Conservation (phyloP, 495 filamentous ascomycete species). For the Daldinia caldariorum region DNA sequence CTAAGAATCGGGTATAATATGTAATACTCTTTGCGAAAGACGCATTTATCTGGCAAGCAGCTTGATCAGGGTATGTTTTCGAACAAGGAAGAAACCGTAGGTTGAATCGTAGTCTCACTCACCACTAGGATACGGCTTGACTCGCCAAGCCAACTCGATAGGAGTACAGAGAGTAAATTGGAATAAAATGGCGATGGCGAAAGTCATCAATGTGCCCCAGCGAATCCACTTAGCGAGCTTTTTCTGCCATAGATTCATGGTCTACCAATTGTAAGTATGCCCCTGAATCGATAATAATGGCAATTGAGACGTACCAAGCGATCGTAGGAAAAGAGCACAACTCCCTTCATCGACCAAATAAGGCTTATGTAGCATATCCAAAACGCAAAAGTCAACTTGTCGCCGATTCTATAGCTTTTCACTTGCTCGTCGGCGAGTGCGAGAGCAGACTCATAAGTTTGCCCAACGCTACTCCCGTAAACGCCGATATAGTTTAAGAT, state of each 20-base stretch:
- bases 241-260: slow-evolving; percentile 28
- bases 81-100: background rate
- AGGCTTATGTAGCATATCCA: slow-evolving; percentile 28
- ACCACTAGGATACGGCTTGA: background rate
- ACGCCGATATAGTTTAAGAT: slow-evolving; percentile 22
- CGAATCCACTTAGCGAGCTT: slow-evolving; percentile 7
- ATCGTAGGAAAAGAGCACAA: slow-evolving; percentile 26
- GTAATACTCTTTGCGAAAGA: slow-evolving; percentile 28
- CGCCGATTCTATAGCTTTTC: slow-evolving; percentile 22
- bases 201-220: slow-evolving; percentile 10
- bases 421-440: slow-evolving; percentile 14
- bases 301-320: slow-evolving; percentile 13
- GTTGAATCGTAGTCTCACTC: background rate
- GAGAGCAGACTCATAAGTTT: slow-evolving; percentile 14
- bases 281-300: background rate
- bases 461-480: slow-evolving; percentile 26
- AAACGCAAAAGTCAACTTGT: slow-evolving; percentile 25
- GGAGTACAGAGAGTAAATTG: slow-evolving; percentile 24
- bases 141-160: slow-evolving; percentile 17
- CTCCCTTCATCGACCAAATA: slow-evolving; percentile 28
- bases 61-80: background rate
- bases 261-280: slow-evolving; percentile 17
- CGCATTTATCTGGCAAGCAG: slow-evolving; percentile 18
- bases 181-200: slow-evolving; percentile 17
- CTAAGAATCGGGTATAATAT: slow-evolving; percentile 21